Percentiles rank a stretch among this genome's conserved stretches.
Conservation (phyloP, 2,329 filamentous ascomycete genomes). For the Xylariales sp. region DNA sequence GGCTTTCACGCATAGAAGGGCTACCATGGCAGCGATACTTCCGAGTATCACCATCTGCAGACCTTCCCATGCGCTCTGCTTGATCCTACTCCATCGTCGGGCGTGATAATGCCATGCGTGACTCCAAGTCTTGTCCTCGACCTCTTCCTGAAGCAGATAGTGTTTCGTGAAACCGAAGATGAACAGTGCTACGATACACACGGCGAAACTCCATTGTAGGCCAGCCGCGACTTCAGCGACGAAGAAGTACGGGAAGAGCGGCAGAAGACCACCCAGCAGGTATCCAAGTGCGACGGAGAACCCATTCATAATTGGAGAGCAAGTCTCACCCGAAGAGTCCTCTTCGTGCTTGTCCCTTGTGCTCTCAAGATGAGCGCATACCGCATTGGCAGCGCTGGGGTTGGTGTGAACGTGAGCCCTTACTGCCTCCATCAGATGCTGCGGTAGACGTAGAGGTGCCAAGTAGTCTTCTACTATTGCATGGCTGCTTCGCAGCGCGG, state of each 20-base stretch:
- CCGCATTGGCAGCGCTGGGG: slow-evolving; percentile 9
- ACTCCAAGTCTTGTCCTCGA: slow-evolving; percentile 10
- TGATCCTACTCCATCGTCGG: slow-evolving; percentile 25
- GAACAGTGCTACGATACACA: slow-evolving; percentile 58
- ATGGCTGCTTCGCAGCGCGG: slow-evolving; percentile 4
- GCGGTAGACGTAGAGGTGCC: slow-evolving; percentile 19
- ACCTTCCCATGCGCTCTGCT: slow-evolving; percentile 39
- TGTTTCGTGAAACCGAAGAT: slow-evolving; percentile 64
- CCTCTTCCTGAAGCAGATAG: slow-evolving; percentile 27
- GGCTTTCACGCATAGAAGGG: slow-evolving; percentile 47
- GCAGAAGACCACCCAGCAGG: slow-evolving; percentile 66
- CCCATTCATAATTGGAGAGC: slow-evolving; percentile 49
- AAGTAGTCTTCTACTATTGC: slow-evolving; percentile 18
- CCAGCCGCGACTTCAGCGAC: slow-evolving; percentile 40
- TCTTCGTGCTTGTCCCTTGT: slow-evolving; percentile 36
- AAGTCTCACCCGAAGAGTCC: slow-evolving; percentile 19
- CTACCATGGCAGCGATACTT: slow-evolving; percentile 50
- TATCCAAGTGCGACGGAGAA: slow-evolving; percentile 65
- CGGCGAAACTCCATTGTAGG: slow-evolving; percentile 53
- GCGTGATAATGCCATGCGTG: slow-evolving; percentile 30
- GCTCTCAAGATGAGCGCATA: too few species aligned
- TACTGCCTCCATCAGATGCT: slow-evolving; percentile 19
- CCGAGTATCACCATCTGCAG: slow-evolving; percentile 54
- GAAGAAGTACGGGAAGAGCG: slow-evolving; percentile 66
- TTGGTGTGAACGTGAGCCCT: slow-evolving; percentile 16